Percentiles rank a stretch among this genome's conserved stretches.
These are phyloP conservation scores for Umbilicus rupestris DNA, from an alignment of 164 flowering plant genomes.

Conservation along the genomic window DNA sequence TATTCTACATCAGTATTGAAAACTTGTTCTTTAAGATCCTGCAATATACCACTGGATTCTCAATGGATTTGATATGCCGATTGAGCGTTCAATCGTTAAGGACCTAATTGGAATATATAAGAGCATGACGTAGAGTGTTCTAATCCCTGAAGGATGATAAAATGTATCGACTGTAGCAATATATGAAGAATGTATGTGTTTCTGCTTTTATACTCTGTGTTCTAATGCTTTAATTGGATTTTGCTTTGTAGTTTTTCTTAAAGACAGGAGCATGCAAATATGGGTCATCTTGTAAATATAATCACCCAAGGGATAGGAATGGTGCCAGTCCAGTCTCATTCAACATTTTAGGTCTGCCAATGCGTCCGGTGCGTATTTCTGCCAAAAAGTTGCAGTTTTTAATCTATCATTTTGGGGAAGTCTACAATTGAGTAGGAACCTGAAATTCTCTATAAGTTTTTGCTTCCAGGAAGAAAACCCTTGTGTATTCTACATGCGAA, in stretches of 20 bases:
- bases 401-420: neutral
- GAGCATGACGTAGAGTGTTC: too few relatives aligned
- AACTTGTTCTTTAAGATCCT: too few relatives aligned
- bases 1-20: too few relatives aligned
- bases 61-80: too few relatives aligned
- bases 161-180: neutral
- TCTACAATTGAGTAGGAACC: neutral
- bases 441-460: neutral
- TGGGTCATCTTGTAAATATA: slow-evolving; percentile 63
- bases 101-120: too few relatives aligned
- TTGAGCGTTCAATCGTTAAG: too few relatives aligned
- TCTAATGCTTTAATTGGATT: slow-evolving; percentile 7
- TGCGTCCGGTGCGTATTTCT: slow-evolving; percentile 43
- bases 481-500: slow-evolving; percentile 58
- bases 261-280: slow-evolving; percentile 72
- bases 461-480: slow-evolving; percentile 50
- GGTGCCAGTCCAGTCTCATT: slow-evolving; percentile 49
- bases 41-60: too few relatives aligned
- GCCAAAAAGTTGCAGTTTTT: neutral
- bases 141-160: neutral
- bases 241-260: slow-evolving; percentile 44
- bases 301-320: slow-evolving; percentile 57
- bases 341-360: slow-evolving; percentile 50
- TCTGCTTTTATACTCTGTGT: neutral
- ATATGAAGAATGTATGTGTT: too few relatives aligned